phyloP scores from a whole-genome alignment of 148 eudicot species.

The Amaranthus hypochondriacus region DNA sequence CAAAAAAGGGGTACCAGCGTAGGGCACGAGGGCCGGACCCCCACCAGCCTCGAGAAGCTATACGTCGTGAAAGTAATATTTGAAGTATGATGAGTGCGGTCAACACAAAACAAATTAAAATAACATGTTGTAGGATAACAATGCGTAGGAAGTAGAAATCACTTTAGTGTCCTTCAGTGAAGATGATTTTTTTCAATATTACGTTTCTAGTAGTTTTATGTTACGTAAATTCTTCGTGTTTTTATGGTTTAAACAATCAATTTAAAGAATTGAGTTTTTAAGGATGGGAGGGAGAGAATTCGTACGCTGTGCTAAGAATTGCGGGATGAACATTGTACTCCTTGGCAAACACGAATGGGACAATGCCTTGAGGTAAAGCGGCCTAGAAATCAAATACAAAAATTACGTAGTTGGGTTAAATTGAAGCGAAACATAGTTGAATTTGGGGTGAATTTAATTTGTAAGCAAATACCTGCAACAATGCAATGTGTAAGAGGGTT shows the following conservation, averaged over 20 bases:
- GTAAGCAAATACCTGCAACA: conserved; percentile 50
- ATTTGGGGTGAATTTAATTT: neutral
- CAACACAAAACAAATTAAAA: too few species aligned
- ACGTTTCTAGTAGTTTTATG: neutral
- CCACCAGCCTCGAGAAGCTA: too few species aligned
- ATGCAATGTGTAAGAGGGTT: conserved; percentile 64
- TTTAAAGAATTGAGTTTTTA: neutral
- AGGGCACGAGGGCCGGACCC: too few species aligned
- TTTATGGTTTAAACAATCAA: neutral
- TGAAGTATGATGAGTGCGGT: too few species aligned
- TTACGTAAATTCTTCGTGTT: neutral
- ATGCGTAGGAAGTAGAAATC: too few species aligned
- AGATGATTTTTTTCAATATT: too few species aligned
- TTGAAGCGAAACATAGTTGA: neutral
- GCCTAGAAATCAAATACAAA: conserved; percentile 22
- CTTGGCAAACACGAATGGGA: conserved; percentile 35
- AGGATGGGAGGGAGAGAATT: neutral
- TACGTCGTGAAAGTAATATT: too few species aligned
- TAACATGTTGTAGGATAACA: too few species aligned
- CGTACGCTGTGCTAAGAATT: conserved; percentile 36
- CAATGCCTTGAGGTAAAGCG: conserved; percentile 34
- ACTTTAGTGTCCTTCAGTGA: too few species aligned
- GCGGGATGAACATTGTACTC: conserved; percentile 37
- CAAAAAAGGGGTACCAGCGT: too few species aligned
- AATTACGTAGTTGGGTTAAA: neutral